Evolutionary conservation across 495 filamentous ascomycete genomes (phyloP).

Genomic region (Melanomma pulvis-pyrius): DNA sequence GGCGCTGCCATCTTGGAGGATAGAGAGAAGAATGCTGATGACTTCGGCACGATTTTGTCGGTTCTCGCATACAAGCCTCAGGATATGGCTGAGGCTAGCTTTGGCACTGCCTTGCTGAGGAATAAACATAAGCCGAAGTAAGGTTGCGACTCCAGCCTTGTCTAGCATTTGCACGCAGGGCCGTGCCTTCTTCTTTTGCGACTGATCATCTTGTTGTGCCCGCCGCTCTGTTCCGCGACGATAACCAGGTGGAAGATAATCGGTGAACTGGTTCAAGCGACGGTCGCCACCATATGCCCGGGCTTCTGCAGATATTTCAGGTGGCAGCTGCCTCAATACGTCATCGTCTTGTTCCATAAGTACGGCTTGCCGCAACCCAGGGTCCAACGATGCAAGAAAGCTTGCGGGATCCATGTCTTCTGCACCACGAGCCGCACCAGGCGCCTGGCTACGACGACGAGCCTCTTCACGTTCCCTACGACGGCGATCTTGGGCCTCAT

Average conservation of each 20-base stretch:
- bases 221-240: slow-evolving; percentile 32
- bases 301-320: slow-evolving; percentile 82
- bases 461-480: slow-evolving; percentile 81
- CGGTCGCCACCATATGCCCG: slow-evolving; percentile 68
- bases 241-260: slow-evolving; percentile 53
- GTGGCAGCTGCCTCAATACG: slow-evolving; percentile 79
- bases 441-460: slow-evolving; percentile 59
- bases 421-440: slow-evolving; percentile 56
- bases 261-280: slow-evolving; percentile 61
- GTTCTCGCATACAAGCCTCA: slow-evolving; percentile 89
- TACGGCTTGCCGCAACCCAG: slow-evolving; percentile 79
- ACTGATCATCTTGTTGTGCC: slow-evolving; percentile 24
- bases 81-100: slow-evolving; percentile 77
- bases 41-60: slow-evolving; percentile 92
- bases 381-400: slow-evolving; percentile 89
- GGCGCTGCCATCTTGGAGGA: slow-evolving; percentile 92
- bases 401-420: slow-evolving; percentile 92
- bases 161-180: slow-evolving; percentile 94
- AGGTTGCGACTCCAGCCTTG: slow-evolving; percentile 89
- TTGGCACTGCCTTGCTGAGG: slow-evolving; percentile 82
- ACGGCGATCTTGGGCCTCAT: slow-evolving; percentile 86
- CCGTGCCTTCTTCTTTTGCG: slow-evolving; percentile 62
- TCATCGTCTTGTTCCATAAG: slow-evolving; percentile 91
- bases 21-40: slow-evolving; percentile 87
- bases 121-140: slow-evolving; percentile 96